Evolutionary conservation across 2,329 filamentous ascomycete species (phyloP).

Genomic region (Chaetomiaceae sp.): DNA sequence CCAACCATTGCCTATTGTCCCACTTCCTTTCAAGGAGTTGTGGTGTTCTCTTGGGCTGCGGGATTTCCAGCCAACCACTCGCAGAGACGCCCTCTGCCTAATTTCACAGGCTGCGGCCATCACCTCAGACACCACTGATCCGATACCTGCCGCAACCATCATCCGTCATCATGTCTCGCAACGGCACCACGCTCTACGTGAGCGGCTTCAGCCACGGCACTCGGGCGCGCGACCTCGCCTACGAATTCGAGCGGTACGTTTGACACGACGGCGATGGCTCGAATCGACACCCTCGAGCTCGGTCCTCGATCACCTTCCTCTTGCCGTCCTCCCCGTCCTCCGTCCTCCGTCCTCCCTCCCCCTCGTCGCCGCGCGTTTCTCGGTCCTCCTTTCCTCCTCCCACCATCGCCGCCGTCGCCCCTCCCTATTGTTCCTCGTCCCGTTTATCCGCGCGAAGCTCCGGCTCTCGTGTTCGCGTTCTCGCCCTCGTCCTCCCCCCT

Average conservation of each 20-base stretch:
- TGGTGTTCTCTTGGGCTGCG: slow-evolving; percentile 5
- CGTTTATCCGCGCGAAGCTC: slow-evolving; percentile 20
- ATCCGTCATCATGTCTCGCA: slow-evolving; percentile 68
- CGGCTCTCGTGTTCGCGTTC: slow-evolving; percentile 14
- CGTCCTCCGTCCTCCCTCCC: slow-evolving; percentile 24
- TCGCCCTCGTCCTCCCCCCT: slow-evolving; percentile 18
- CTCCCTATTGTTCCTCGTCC: slow-evolving; percentile 19
- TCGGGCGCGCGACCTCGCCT: slow-evolving; percentile 96
- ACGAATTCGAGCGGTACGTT: slow-evolving; percentile 99
- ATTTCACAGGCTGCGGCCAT: slow-evolving; percentile 8
- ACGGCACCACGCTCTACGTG: slow-evolving; percentile 92
- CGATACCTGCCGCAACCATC: background rate
- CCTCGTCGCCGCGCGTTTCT: slow-evolving; percentile 18
- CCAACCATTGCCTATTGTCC: slow-evolving; percentile 5
- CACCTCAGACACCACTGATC: background rate
- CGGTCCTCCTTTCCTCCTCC: slow-evolving; percentile 14
- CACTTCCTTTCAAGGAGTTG: background rate
- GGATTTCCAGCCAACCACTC: too few relatives aligned
- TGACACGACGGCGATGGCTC: slow-evolving; percentile 45
- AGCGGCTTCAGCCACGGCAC: slow-evolving; percentile 99
- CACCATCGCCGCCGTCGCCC: slow-evolving; percentile 18
- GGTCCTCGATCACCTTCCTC: slow-evolving; percentile 35
- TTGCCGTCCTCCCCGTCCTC: slow-evolving; percentile 28
- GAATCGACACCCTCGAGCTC: slow-evolving; percentile 40
- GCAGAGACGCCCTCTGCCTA: background rate